Percentiles rank a stretch among this genome's conserved stretches.
These are phyloP conservation scores for Neohortaea acidophila DNA, from an alignment of 495 filamentous ascomycete genomes.

Conservation along the genomic window DNA sequence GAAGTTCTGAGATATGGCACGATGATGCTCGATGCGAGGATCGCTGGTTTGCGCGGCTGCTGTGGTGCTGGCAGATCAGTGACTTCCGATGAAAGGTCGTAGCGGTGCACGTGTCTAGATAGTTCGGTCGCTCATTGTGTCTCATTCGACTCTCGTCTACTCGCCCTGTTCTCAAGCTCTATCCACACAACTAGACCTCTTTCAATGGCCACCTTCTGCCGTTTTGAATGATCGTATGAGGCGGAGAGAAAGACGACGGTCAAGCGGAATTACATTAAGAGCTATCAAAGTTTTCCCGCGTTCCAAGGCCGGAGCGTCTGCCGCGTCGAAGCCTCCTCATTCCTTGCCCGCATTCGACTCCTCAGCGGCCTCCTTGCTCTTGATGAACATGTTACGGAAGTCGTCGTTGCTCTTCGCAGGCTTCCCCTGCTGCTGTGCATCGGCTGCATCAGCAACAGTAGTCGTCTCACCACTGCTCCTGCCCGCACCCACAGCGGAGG, in stretches of 20 bases:
- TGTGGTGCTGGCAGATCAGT: conserved; percentile 7
- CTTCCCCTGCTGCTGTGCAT: neutral
- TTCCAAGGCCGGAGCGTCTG: no score
- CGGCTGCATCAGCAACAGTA: no score
- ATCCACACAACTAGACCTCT: no score
- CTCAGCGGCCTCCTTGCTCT: neutral
- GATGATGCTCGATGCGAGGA: conserved; percentile 21
- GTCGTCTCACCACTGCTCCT: neutral
- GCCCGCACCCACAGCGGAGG: conserved; percentile 1
- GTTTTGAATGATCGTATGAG: no score
- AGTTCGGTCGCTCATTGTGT: neutral
- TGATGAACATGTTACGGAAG: conserved; percentile 63
- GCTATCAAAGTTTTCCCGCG: no score
- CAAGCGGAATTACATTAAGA: no score
- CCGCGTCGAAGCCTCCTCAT: no score
- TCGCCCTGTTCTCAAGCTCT: no score
- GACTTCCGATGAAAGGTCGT: conserved; percentile 22
- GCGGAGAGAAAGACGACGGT: no score
- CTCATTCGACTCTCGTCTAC: no score
- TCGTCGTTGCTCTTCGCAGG: conserved; percentile 67
- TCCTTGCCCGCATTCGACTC: no score
- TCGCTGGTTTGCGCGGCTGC: conserved; percentile 10
- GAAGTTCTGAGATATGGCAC: conserved; percentile 4
- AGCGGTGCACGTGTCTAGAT: conserved; percentile 17
- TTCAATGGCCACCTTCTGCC: no score